phyloP scores from a whole-genome alignment of 768 basidiomycete species.

The Lentinula boryana region DNA sequence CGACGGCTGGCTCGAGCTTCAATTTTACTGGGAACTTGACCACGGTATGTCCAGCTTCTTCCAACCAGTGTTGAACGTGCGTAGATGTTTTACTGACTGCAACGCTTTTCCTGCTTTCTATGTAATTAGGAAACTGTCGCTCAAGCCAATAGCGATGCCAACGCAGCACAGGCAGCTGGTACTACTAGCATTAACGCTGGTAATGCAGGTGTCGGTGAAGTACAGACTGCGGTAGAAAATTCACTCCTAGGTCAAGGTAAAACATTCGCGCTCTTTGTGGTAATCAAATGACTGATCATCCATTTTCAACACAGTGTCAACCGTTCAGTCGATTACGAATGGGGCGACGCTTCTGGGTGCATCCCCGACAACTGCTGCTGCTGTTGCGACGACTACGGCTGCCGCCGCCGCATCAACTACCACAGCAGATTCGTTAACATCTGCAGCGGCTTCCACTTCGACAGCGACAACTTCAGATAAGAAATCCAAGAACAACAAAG shows the following conservation, averaged over 20 bases:
- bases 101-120: not conserved
- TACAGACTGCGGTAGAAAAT: slow-evolving; percentile 15
- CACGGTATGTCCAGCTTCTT: slow-evolving; percentile 4
- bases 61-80: not conserved
- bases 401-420: not conserved
- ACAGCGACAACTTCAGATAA: not conserved
- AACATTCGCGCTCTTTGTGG: not conserved
- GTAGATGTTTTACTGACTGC: not conserved
- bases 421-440: not conserved
- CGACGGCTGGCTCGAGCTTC: not conserved
- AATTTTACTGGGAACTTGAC: slow-evolving; percentile 5
- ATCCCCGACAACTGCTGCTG: not conserved
- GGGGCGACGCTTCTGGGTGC: not conserved
- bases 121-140: slow-evolving; percentile 9
- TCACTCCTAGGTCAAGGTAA: slow-evolving; percentile 15
- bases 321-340: not conserved
- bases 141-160: slow-evolving; percentile 13
- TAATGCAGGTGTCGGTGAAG: slow-evolving; percentile 16
- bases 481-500: not conserved
- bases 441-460: not conserved
- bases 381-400: not conserved
- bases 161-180: slow-evolving; percentile 9
- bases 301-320: not conserved
- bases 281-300: not conserved
- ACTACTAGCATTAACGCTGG: slow-evolving; percentile 17